phyloP scores from a whole-genome alignment of 2,329 filamentous ascomycete genomes.

The Penicillium sp. region DNA sequence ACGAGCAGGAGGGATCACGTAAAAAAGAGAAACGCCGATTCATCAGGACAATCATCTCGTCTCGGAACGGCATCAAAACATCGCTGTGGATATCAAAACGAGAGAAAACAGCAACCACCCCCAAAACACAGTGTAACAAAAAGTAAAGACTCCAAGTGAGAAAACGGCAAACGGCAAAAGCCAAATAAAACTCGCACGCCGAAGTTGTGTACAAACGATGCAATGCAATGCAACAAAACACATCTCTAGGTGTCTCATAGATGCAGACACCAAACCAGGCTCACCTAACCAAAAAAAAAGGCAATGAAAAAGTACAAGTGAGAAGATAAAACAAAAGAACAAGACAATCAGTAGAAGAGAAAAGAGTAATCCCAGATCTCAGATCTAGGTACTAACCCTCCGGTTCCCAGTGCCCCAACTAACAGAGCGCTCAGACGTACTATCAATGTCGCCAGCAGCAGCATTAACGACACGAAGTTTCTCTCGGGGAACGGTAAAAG shows the following conservation, averaged over 20 bases:
- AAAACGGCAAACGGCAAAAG: neutral
- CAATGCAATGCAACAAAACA: neutral
- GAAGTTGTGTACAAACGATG: neutral
- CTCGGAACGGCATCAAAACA: slow-evolving; percentile 3
- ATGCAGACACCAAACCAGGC: slow-evolving; percentile 6
- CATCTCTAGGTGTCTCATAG: neutral
- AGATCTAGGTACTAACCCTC: slow-evolving; percentile 4
- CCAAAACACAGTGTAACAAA: neutral
- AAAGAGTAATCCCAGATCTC: neutral
- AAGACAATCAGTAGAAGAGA: neutral
- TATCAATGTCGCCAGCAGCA: slow-evolving; percentile 42
- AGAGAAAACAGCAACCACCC: slow-evolving; percentile 5
- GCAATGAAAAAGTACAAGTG: slow-evolving; percentile 9
- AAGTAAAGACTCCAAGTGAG: neutral
- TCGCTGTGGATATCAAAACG: slow-evolving; percentile 10
- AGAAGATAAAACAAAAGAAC: neutral
- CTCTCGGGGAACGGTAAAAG: slow-evolving; percentile 91
- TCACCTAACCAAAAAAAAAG: slow-evolving; percentile 6
- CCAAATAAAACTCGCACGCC: neutral
- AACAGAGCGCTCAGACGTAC: slow-evolving; percentile 28
- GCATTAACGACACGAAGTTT: slow-evolving; percentile 86
- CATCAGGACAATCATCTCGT: slow-evolving; percentile 3
- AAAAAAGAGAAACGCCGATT: neutral
- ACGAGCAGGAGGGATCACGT: neutral
- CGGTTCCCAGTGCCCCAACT: slow-evolving; percentile 15